Evolutionary conservation across 2,329 filamentous ascomycete genomes (phyloP), one percentile per base, ranked within the genome.

Genomic region (Raffaelea arxii): DNA sequence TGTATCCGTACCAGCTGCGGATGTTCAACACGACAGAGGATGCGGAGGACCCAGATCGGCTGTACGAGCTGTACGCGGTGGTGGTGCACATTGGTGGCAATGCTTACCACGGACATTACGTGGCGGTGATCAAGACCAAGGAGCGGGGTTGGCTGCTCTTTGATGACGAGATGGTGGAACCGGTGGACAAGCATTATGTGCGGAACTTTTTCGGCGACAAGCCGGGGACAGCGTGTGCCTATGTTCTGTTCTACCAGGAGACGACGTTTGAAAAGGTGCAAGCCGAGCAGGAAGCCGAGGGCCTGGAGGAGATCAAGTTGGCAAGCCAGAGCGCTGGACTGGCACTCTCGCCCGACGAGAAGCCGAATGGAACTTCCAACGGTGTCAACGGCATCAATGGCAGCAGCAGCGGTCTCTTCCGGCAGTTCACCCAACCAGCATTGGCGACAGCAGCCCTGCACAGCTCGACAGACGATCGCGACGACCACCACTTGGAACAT

Each of bases 1-100:
- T 96, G 5, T 98, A 98, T 60, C 92, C 92, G 0, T 98, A 96
- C 60, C 87, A 98, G 59, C 75, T 98, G 37, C 87, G 92, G 47
- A 80, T 98, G 61, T 96, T 97, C 69, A 97, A 97, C 65, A 97
- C 92, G 0, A 96, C 91, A 21, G 89, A 96, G 53, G 91, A 97
- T 51, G 88, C 90, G 16, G 86, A 91, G 56, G 90, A 97, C 56
- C 88, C 88, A 1, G 92, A 98, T 64, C 80, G 90, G 32, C 67
- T 98, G 32, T 98, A 98, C 64, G 92, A 98, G 69, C 71, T 98
- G 2, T 98, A 98, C 59, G 92, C 91, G 0, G 90, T 98, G 4
- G 89, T 98, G 10, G 88, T 98, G 21, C 92, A 98, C 59, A 97
- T 98, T 53, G 92, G 92, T 45, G 89, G 89, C 42, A 94, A 94